phyloP scores from a whole-genome alignment of 345 rosid genomes.

The Cardamine occulta region DNA sequence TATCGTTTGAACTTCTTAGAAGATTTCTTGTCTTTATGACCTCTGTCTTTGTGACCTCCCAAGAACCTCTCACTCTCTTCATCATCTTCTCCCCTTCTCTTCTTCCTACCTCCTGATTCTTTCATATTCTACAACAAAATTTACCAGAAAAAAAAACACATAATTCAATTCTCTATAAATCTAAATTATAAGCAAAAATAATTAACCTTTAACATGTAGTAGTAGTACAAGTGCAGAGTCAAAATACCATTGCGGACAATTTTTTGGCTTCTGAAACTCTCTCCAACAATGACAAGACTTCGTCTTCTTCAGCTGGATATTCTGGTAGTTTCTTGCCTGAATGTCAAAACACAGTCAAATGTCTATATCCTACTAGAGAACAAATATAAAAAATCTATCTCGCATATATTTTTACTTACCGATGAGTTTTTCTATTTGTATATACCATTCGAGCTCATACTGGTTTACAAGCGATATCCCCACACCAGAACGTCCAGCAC shows the following conservation, averaged over 20 bases:
- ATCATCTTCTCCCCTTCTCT: constrained; percentile 58
- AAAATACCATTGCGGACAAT: constrained; percentile 59
- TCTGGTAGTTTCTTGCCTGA: constrained; percentile 79
- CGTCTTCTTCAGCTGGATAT: constrained; percentile 76
- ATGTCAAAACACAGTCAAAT: constrained; percentile 22
- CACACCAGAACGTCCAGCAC: constrained; percentile 97
- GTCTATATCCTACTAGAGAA: not conserved
- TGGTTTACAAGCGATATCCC: constrained; percentile 90
- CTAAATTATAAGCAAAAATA: not conserved
- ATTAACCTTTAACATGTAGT: not conserved
- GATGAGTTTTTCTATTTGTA: constrained; percentile 85
- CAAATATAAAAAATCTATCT: not conserved
- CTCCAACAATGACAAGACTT: constrained; percentile 69
- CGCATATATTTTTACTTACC: constrained; percentile 51
- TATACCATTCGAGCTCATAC: constrained; percentile 91
- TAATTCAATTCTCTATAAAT: not conserved
- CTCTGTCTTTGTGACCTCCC: constrained; percentile 50
- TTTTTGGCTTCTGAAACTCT: constrained; percentile 73
- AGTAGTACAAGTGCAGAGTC: not conserved
- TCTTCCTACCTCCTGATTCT: constrained; percentile 58
- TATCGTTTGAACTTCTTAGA: constrained; percentile 52
- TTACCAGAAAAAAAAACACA: not conserved
- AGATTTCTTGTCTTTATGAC: constrained; percentile 49
- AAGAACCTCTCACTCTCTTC: constrained; percentile 64
- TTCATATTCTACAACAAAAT: constrained; percentile 57